Conservation (phyloP, 257 asterid genomes). For the Solanum dulcamara region DNA sequence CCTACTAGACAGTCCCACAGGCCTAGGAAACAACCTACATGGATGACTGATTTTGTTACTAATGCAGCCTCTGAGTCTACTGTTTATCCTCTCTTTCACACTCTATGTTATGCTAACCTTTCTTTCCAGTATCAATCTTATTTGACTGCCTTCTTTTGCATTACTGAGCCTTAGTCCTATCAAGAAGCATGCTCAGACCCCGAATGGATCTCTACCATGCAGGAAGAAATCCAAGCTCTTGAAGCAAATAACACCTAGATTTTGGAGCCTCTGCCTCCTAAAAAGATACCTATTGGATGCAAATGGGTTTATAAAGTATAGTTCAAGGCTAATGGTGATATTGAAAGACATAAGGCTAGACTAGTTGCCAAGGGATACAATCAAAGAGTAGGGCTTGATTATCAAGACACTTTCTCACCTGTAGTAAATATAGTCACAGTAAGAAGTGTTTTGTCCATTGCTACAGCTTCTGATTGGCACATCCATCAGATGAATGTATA, state of each 20-base stretch:
- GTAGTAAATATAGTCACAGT: not conserved
- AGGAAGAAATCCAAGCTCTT: not conserved
- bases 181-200: not conserved
- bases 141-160: not conserved
- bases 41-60: not conserved
- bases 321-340: not conserved
- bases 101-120: not conserved
- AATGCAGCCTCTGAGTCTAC: no score
- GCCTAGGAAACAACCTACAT: not conserved
- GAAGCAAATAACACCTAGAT: not conserved
- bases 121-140: not conserved
- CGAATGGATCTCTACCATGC: not conserved
- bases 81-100: no score
- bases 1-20: not conserved
- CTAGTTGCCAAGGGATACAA: not conserved
- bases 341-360: not conserved
- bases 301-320: not conserved
- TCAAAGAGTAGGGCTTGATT: not conserved
- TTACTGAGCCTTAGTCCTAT: not conserved
- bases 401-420: no score
- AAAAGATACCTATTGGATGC: not conserved
- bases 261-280: not conserved
- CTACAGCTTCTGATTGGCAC: not conserved
- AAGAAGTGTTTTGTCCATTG: not conserved
- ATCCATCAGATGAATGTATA: not conserved